Evolutionary conservation across 371 early-diverging fungal species (phyloP).

Genomic region (Cokeromyces recurvatus): DNA sequence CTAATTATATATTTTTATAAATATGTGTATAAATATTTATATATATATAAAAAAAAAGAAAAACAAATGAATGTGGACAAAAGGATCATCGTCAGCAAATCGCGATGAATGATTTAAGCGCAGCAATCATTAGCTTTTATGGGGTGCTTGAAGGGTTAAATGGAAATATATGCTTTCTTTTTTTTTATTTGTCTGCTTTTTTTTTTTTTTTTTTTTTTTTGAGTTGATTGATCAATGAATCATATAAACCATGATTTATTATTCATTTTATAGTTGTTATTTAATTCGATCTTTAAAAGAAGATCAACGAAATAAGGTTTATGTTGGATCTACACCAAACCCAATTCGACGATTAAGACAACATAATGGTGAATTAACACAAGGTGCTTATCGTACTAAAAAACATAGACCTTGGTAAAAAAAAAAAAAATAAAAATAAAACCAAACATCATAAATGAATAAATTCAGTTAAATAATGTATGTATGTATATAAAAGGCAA

Average conservation of each 20-base stretch:
- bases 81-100: too few relatives aligned
- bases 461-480: background rate
- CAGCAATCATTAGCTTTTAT: background rate
- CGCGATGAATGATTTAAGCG: too few relatives aligned
- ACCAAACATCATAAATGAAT: background rate
- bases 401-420: constrained; percentile 20
- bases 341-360: constrained; percentile 18
- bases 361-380: constrained; percentile 25
- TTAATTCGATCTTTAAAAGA: constrained; percentile 19
- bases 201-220: background rate
- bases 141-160: background rate
- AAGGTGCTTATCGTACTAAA: constrained; percentile 19
- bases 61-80: too few relatives aligned
- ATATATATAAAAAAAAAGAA: background rate
- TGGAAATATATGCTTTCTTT: background rate
- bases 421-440: too few relatives aligned
- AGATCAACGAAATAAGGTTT: constrained; percentile 14
- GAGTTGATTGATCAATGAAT: too few relatives aligned
- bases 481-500: constrained; percentile 6
- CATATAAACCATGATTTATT: constrained; percentile 4
- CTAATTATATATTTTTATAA: too few relatives aligned
- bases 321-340: constrained; percentile 24
- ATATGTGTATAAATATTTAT: too few relatives aligned
- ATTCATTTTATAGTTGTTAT: constrained; percentile 23
- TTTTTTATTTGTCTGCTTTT: background rate